phyloP scores from a whole-genome alignment of 495 filamentous ascomycete genomes.

The Echria macrotheca region DNA sequence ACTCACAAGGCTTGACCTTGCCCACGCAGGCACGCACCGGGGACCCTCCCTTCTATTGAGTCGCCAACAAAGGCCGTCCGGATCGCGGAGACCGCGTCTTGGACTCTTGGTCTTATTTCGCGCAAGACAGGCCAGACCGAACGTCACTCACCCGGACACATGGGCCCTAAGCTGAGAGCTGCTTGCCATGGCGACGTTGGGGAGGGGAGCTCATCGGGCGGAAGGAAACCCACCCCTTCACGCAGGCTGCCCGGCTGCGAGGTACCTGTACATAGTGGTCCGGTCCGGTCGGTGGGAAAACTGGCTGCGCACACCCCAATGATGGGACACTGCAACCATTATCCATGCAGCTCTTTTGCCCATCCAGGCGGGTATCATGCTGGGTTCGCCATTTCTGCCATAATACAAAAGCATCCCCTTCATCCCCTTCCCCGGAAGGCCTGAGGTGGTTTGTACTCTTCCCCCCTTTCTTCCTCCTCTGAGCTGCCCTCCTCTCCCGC shows the following conservation, averaged over 20 bases:
- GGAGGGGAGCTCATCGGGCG: not conserved
- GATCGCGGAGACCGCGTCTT: not conserved
- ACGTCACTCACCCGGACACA: conserved; percentile 1
- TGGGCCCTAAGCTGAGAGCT: not conserved
- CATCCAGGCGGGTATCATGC: conserved; percentile 24
- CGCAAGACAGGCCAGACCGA: too few species aligned
- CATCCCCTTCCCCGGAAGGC: conserved; percentile 6
- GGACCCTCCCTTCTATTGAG: conserved; percentile 3
- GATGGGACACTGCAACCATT: conserved; percentile 13
- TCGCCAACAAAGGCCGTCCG: not conserved
- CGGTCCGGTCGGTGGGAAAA: conserved; percentile 16
- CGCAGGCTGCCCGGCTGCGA: not conserved
- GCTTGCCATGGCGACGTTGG: not conserved
- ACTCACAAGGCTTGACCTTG: too few species aligned
- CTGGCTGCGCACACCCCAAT: conserved; percentile 3
- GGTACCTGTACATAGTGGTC: conserved; percentile 20
- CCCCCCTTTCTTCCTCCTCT: conserved; percentile 5
- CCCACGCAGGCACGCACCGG: not conserved
- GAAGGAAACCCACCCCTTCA: conserved; percentile 1
- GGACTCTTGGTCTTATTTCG: not conserved
- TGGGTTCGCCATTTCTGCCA: conserved; percentile 22
- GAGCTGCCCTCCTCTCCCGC: conserved; percentile 4
- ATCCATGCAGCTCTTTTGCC: conserved; percentile 20
- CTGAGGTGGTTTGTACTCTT: conserved; percentile 2
- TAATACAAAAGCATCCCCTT: conserved; percentile 21